phyloP scores from a whole-genome alignment of 768 basidiomycete species.

The Serendipita sp. region DNA sequence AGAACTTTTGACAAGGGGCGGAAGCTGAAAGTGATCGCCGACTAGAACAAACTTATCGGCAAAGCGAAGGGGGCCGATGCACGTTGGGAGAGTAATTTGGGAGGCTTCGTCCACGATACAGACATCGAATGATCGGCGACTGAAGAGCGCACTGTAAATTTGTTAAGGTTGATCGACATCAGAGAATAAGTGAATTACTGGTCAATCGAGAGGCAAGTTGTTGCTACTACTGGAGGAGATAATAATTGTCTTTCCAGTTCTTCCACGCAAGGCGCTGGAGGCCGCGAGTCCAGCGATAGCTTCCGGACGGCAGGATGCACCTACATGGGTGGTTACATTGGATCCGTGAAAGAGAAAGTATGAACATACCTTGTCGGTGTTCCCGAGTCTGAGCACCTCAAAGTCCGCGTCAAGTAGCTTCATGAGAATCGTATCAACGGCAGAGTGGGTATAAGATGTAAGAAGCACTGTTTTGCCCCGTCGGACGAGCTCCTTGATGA shows the following conservation, averaged over 20 bases:
- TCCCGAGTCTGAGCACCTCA: constrained; percentile 71
- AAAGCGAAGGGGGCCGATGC: constrained; percentile 80
- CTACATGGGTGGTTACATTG: constrained; percentile 24
- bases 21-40: constrained; percentile 94
- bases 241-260: constrained; percentile 72
- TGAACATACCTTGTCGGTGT: constrained; percentile 64
- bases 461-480: constrained; percentile 78
- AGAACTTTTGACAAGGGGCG: constrained; percentile 54
- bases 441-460: constrained; percentile 92
- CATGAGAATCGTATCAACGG: constrained; percentile 89
- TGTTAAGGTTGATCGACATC: constrained; percentile 1
- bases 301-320: constrained; percentile 67
- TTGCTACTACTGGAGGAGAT: constrained; percentile 85
- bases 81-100: constrained; percentile 91
- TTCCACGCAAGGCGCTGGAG: constrained; percentile 49
- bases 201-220: constrained; percentile 86
- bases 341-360: constrained; percentile 2
- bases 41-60: constrained; percentile 88
- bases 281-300: constrained; percentile 47
- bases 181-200: constrained; percentile 43
- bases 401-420: constrained; percentile 59
- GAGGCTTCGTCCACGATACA: constrained; percentile 98
- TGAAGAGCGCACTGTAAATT: constrained; percentile 62
- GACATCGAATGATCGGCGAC: constrained; percentile 75
- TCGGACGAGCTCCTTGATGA: constrained; percentile 64